Percentiles rank a stretch among this genome's conserved stretches.
Evolutionary conservation across 306 rosid genomes (phyloP).

Genomic region (Cicer pinnatifidum): DNA sequence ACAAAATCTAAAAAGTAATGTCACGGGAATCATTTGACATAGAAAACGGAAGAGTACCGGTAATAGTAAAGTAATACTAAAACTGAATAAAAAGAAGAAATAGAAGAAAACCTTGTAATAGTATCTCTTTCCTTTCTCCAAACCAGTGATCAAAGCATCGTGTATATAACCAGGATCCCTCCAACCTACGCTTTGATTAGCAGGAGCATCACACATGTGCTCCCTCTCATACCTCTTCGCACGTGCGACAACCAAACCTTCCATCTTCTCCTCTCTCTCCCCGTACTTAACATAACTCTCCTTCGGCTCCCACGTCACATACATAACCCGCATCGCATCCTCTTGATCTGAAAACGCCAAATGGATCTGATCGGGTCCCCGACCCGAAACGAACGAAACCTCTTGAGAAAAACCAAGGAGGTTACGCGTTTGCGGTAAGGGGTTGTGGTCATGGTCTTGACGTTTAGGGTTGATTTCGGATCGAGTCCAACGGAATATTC

Average conservation of each 20-base stretch:
- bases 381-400: constrained; percentile 50
- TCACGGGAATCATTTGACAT: neutral
- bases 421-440: constrained; percentile 64
- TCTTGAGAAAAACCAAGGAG: constrained; percentile 56
- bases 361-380: constrained; percentile 84
- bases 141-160: constrained; percentile 64
- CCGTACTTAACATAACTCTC: constrained; percentile 66
- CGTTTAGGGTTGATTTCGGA: constrained; percentile 64
- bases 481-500: constrained; percentile 78
- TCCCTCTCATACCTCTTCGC: constrained; percentile 72
- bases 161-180: constrained; percentile 92
- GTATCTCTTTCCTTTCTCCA: constrained; percentile 66
- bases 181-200: constrained; percentile 74
- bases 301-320: constrained; percentile 51
- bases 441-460: constrained; percentile 78
- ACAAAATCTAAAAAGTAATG: neutral
- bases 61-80: neutral
- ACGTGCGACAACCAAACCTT: constrained; percentile 53
- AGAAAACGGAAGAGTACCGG: neutral
- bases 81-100: neutral
- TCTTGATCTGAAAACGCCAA: constrained; percentile 59
- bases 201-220: constrained; percentile 88
- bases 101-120: constrained; percentile 57
- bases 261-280: constrained; percentile 46
- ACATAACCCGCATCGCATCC: constrained; percentile 88